These are phyloP conservation scores for Apodospora peruviana DNA, from an alignment of 495 filamentous ascomycete genomes.

Conservation along the genomic window DNA sequence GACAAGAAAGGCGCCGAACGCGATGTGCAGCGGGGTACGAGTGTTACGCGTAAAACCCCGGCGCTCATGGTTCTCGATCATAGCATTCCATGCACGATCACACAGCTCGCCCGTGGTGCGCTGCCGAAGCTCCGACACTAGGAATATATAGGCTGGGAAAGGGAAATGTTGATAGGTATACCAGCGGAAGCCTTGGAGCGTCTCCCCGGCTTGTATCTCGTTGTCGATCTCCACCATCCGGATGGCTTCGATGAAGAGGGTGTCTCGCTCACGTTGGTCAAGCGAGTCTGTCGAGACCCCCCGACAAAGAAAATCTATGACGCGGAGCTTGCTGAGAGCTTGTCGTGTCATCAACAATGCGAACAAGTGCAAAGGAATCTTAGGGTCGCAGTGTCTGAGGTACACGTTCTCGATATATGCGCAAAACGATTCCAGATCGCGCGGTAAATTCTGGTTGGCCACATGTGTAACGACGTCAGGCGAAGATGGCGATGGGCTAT, in stretches of 20 bases:
- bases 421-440: slow-evolving; percentile 51
- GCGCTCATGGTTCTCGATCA: slow-evolving; percentile 43
- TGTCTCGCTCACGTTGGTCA: slow-evolving; percentile 36
- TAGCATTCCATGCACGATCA: slow-evolving; percentile 48
- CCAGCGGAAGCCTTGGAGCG: slow-evolving; percentile 45
- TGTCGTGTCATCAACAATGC: slow-evolving; percentile 44
- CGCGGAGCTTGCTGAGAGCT: slow-evolving; percentile 43
- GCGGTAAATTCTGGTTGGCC: slow-evolving; percentile 38
- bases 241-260: slow-evolving; percentile 41
- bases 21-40: slow-evolving; percentile 46
- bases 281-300: slow-evolving; percentile 19
- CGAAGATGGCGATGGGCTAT: slow-evolving; percentile 23
- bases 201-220: slow-evolving; percentile 38
- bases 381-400: slow-evolving; percentile 54
- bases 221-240: slow-evolving; percentile 50
- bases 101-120: slow-evolving; percentile 44
- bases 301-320: slow-evolving; percentile 28
- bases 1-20: slow-evolving; percentile 43
- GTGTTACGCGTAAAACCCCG: slow-evolving; percentile 35
- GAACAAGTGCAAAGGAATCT: slow-evolving; percentile 53
- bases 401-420: slow-evolving; percentile 54
- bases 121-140: slow-evolving; percentile 42
- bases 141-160: slow-evolving; percentile 48
- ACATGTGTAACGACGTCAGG: slow-evolving; percentile 40
- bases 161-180: slow-evolving; percentile 49